These are phyloP conservation scores for Hansenula lynferdii DNA, from an alignment of 1,139 yeast species.

Conservation along the genomic window DNA sequence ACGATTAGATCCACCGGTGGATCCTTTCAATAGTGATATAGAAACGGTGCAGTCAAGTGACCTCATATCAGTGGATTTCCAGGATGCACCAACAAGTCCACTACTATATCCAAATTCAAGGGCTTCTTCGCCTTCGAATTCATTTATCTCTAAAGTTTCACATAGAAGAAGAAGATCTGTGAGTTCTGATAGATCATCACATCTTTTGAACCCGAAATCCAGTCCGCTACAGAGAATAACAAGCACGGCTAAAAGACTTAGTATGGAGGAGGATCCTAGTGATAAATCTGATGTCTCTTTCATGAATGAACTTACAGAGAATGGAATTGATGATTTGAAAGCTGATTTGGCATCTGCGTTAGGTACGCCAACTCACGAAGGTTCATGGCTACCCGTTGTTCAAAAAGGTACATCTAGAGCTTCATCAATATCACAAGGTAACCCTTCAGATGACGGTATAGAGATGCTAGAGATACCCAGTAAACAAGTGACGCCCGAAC, in stretches of 20 bases:
- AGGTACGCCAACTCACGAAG: conserved; percentile 2
- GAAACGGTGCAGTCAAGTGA: neutral
- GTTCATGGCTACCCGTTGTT: conserved; percentile 2
- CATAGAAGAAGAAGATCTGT: neutral
- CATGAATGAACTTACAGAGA: conserved; percentile 2
- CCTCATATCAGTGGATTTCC: neutral
- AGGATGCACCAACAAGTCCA: neutral
- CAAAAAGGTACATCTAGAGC: neutral
- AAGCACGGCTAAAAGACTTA: neutral
- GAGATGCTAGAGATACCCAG: neutral
- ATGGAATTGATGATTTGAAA: conserved; percentile 2
- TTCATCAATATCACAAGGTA: neutral
- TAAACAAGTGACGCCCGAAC: neutral
- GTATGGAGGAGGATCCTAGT: neutral
- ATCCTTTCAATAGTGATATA: neutral
- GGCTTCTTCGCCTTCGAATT: neutral
- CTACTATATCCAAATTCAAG: neutral
- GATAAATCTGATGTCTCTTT: conserved; percentile 1
- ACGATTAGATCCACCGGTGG: neutral
- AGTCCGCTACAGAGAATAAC: neutral
- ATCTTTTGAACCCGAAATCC: neutral
- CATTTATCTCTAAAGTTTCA: neutral
- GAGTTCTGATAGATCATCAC: neutral
- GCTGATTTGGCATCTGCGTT: conserved; percentile 5
- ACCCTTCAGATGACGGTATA: neutral